These are phyloP conservation scores for Aspergillus cavernicola DNA, from an alignment of 495 filamentous ascomycete genomes.

Conservation along the genomic window DNA sequence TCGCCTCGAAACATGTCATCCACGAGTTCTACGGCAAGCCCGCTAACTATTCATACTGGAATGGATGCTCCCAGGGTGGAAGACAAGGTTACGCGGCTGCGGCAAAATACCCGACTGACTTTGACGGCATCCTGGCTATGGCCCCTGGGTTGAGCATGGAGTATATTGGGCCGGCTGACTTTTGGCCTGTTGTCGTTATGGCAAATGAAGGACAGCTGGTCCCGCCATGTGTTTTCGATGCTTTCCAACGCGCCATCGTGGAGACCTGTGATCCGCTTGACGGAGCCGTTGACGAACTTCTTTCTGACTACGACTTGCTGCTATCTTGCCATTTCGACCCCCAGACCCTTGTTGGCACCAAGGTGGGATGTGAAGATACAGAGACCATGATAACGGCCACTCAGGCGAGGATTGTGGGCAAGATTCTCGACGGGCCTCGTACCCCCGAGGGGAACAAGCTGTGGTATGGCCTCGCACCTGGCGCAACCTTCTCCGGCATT, in stretches of 20 bases:
- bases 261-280: slow-evolving; percentile 5
- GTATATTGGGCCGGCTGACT: background rate
- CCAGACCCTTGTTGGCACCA: background rate
- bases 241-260: background rate
- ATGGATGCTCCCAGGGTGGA: slow-evolving; percentile 47
- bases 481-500: slow-evolving; percentile 4
- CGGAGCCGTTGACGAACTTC: background rate
- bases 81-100: slow-evolving; percentile 37
- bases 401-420: background rate
- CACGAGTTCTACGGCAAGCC: slow-evolving; percentile 8
- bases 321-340: background rate
- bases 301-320: background rate
- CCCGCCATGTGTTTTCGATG: slow-evolving; percentile 1
- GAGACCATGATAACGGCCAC: background rate
- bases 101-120: slow-evolving; percentile 36
- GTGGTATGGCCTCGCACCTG: slow-evolving; percentile 4
- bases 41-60: slow-evolving; percentile 33
- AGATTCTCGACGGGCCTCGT: slow-evolving; percentile 3
- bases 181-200: slow-evolving; percentile 9
- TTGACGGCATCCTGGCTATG: slow-evolving; percentile 58
- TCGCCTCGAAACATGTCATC: slow-evolving; percentile 8
- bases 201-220: background rate
- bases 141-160: slow-evolving; percentile 27
- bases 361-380: background rate
- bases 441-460: background rate